phyloP scores from a whole-genome alignment of 257 asterid genomes.

The Paraleonurus japonicus region DNA sequence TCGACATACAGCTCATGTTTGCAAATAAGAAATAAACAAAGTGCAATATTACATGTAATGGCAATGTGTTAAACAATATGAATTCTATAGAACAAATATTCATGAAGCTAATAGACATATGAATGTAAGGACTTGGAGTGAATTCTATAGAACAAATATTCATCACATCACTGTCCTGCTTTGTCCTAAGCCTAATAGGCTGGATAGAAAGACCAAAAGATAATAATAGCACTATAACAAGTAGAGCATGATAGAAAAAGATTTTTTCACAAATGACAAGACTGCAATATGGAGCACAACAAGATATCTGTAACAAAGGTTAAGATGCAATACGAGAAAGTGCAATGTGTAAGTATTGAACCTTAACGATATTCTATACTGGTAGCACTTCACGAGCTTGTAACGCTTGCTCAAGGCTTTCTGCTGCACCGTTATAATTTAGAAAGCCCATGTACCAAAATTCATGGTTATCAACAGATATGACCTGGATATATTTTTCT shows the following conservation, averaged over 20 bases:
- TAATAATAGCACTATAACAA: conserved; percentile 17
- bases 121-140: no score
- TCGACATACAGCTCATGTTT: background rate
- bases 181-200: conserved; percentile 8
- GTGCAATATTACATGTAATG: background rate
- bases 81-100: conserved; percentile 4
- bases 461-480: conserved; percentile 89
- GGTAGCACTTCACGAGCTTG: conserved; percentile 37
- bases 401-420: conserved; percentile 58
- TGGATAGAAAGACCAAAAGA: conserved; percentile 7
- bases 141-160: conserved; percentile 4
- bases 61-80: background rate
- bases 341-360: background rate
- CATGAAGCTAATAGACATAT: no score
- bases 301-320: conserved; percentile 22
- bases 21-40: background rate
- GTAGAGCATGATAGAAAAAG: conserved; percentile 15
- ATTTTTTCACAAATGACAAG: conserved; percentile 5
- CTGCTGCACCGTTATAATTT: conserved; percentile 70
- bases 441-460: conserved; percentile 97
- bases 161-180: conserved; percentile 4
- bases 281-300: conserved; percentile 18
- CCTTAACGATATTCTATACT: conserved; percentile 32
- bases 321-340: conserved; percentile 18
- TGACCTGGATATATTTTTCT: conserved; percentile 80